phyloP scores from a whole-genome alignment of 2,329 filamentous ascomycete species.

The Fusarium torulosum region DNA sequence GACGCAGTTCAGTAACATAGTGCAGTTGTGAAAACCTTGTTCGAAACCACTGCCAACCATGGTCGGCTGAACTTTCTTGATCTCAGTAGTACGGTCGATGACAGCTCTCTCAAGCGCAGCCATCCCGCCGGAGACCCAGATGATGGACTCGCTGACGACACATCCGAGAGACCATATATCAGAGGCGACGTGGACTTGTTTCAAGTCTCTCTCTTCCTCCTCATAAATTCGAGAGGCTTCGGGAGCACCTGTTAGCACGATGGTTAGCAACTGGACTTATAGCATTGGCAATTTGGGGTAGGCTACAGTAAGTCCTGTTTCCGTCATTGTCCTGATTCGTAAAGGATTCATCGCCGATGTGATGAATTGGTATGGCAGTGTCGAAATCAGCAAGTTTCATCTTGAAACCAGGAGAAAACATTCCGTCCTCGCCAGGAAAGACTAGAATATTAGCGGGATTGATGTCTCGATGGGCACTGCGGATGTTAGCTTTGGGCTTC shows the following conservation, averaged over 20 bases:
- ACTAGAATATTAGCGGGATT: slow-evolving; percentile 33
- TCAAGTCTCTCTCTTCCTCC: neutral
- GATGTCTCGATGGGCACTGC: slow-evolving; percentile 35
- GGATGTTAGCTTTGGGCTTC: too few species aligned
- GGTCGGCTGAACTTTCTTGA: too few species aligned
- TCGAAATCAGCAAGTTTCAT: slow-evolving; percentile 37
- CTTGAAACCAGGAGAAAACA: neutral
- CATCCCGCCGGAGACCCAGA: slow-evolving; percentile 8
- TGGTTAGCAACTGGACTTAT: neutral
- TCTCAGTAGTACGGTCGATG: neutral
- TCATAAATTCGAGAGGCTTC: slow-evolving; percentile 4
- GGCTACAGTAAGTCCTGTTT: slow-evolving; percentile 24
- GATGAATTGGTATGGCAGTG: neutral
- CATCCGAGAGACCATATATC: slow-evolving; percentile 40
- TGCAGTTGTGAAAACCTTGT: too few species aligned
- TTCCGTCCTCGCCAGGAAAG: neutral
- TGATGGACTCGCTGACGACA: slow-evolving; percentile 23
- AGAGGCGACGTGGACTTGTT: neutral
- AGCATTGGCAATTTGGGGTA: accelerated
- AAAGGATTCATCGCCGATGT: neutral
- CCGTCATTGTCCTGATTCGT: slow-evolving; percentile 18
- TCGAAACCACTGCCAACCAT: too few species aligned
- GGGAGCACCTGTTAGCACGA: slow-evolving; percentile 6
- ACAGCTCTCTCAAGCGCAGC: slow-evolving; percentile 4
- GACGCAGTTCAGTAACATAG: too few species aligned